Evolutionary conservation across 495 filamentous ascomycete genomes (phyloP).

Genomic region (Penicillium verhagenii): DNA sequence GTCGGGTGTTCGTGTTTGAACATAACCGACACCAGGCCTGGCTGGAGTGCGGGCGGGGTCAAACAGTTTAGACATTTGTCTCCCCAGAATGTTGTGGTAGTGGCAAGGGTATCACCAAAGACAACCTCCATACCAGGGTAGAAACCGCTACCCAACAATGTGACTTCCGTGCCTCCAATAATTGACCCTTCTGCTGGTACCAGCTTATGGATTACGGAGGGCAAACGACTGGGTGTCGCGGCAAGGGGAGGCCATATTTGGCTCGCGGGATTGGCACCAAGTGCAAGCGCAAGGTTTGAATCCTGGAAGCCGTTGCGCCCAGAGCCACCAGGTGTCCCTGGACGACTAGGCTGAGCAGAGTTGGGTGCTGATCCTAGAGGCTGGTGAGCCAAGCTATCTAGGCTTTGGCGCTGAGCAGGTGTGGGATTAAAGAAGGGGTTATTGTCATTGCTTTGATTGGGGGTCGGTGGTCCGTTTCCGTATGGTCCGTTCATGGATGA

Average conservation of each 20-base stretch:
- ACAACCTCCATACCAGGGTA: constrained; percentile 78
- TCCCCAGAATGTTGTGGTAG: constrained; percentile 80
- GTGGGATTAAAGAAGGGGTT: constrained; percentile 51
- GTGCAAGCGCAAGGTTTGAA: constrained; percentile 27
- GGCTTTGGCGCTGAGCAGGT: constrained; percentile 47
- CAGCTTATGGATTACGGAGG: constrained; percentile 70
- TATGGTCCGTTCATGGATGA: constrained; percentile 51
- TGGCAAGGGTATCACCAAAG: constrained; percentile 77
- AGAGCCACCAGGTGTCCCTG: constrained; percentile 40
- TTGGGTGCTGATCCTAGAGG: constrained; percentile 64
- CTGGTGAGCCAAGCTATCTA: constrained; percentile 57
- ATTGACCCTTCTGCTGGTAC: constrained; percentile 80
- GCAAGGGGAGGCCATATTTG: constrained; percentile 42
- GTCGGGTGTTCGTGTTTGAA: constrained; percentile 62
- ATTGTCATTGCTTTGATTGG: constrained; percentile 52
- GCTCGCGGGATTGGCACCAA: constrained; percentile 34
- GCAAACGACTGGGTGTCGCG: constrained; percentile 40
- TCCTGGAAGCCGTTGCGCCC: constrained; percentile 49
- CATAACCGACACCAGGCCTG: constrained; percentile 72
- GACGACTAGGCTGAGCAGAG: constrained; percentile 58
- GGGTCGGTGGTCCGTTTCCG: constrained; percentile 61
- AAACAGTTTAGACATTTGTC: constrained; percentile 80
- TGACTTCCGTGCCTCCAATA: constrained; percentile 81
- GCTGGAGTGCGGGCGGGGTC: constrained; percentile 67
- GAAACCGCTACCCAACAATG: constrained; percentile 76